These are phyloP conservation scores for Suhomyces pyralidae DNA, from an alignment of 805 yeast species.

Conservation along the genomic window DNA sequence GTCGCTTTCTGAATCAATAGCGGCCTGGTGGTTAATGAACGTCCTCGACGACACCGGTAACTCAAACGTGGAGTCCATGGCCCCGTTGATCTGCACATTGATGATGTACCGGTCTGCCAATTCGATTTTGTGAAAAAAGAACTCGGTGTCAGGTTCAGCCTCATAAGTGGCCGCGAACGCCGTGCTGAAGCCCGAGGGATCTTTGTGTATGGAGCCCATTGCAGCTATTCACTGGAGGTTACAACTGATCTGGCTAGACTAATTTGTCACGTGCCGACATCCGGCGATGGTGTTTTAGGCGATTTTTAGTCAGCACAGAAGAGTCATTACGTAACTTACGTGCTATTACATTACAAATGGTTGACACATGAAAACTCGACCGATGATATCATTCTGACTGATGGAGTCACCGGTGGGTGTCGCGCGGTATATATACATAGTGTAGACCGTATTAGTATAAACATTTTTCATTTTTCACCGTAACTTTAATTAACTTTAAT, in stretches of 20 bases:
- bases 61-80: conserved; percentile 50
- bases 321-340: background rate
- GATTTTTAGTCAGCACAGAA: background rate
- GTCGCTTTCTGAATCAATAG: conserved; percentile 11
- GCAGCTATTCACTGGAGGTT: too few relatives aligned
- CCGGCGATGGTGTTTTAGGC: too few relatives aligned
- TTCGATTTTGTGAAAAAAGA: conserved; percentile 25
- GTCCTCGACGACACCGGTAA: conserved; percentile 18
- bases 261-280: background rate
- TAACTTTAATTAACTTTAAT: too few relatives aligned
- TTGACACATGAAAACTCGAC: background rate
- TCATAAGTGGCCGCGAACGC: conserved; percentile 5
- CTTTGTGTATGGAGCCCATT: background rate
- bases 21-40: conserved; percentile 12
- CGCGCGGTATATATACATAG: background rate
- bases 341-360: conserved; percentile 1
- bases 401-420: too few relatives aligned
- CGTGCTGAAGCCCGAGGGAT: conserved; percentile 10
- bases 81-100: conserved; percentile 40
- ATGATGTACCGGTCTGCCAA: conserved; percentile 39
- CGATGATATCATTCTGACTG: background rate
- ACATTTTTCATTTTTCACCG: too few relatives aligned
- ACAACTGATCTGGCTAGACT: too few relatives aligned
- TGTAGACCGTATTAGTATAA: too few relatives aligned
- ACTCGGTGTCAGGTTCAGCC: conserved; percentile 4